Evolutionary conservation across 2,329 filamentous ascomycete species (phyloP), one percentile per base, ranked within the genome.

Genomic region (Paracoccidioides lutzii): DNA sequence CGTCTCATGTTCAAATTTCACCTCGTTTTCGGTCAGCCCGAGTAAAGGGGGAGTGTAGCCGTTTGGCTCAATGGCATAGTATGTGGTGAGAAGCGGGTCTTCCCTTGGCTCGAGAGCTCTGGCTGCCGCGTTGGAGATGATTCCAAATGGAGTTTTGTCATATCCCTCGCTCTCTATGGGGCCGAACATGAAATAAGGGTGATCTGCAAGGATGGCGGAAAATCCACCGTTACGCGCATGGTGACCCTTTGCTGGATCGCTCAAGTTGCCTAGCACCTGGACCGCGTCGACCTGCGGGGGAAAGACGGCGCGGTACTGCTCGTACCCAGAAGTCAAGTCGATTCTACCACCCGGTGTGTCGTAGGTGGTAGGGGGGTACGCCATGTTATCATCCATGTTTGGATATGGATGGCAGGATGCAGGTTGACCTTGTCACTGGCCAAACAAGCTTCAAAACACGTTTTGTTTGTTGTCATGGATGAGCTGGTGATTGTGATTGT

Each of bases 181-280:
- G 2, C 45, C 57, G 37, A 60, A 60, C 8, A 53, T 49, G 50
- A 55, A 55, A 43, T 54, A 57, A 22, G 57, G 54, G 12, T 28
- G 40, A 1, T 43, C 50, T 32, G 48, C 43, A 32, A 60, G 37
- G 22, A 52, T 38, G 6, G 53, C 50, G 5, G 59, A 60, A 7
- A 51, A 38, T 35, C 53, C 57, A 12, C 55, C 55, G 37, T 52
- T 48, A 32, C 46, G 54, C 10, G 58, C 42, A 15, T 56, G 53
- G 6, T 40, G 37, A 38, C 45, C 28, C 37, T 53, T 40, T n/a
- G 43, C 37, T 22, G 55, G 8, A 33, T 60, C 55, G 3, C n/a
- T 32, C 6, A 60, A 7, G 6, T 50, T 30, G 1, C 57, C 57
- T 32, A 59, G 37, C 38, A 55, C 32, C 8, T 41, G 12, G 33